These are phyloP conservation scores for Suhomyces choctaworum DNA, from an alignment of 1,139 yeast genomes.

Conservation along the genomic window DNA sequence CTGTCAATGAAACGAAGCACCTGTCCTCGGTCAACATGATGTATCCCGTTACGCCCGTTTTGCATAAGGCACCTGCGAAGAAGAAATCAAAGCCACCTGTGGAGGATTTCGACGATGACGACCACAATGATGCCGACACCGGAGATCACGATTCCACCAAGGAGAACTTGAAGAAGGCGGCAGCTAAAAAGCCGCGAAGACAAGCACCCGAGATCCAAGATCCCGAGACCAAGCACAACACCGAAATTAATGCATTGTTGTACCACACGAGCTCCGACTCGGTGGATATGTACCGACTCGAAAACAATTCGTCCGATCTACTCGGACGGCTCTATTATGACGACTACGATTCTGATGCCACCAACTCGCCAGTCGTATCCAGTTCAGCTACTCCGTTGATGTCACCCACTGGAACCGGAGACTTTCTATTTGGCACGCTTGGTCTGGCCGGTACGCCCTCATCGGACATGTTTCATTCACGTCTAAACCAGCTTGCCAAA, in stretches of 20 bases:
- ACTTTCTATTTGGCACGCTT: conserved; percentile 7
- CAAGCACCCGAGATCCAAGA: conserved; percentile 11
- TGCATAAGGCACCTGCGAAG: background rate
- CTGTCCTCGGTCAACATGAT: background rate
- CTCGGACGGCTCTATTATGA: conserved; percentile 48
- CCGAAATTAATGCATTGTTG: conserved; percentile 41
- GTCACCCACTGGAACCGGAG: conserved; percentile 21
- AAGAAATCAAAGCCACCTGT: background rate
- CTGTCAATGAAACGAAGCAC: background rate
- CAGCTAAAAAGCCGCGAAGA: conserved; percentile 7
- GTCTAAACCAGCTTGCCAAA: conserved; percentile 7
- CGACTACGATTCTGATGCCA: conserved; percentile 42
- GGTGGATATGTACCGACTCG: conserved; percentile 40
- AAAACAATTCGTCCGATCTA: conserved; percentile 43
- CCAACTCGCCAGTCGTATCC: conserved; percentile 24
- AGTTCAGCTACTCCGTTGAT: conserved; percentile 17
- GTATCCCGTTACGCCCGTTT: conserved; percentile 1
- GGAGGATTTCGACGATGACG: too few relatives aligned
- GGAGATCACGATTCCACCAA: background rate
- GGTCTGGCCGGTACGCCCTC: conserved; percentile 6
- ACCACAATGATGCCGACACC: background rate
- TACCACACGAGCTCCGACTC: conserved; percentile 45
- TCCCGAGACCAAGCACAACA: conserved; percentile 40
- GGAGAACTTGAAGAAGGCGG: conserved; percentile 5
- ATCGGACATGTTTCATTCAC: conserved; percentile 14